These are phyloP conservation scores for Hemisphaericaspora subhashii DNA, from an alignment of 1,139 yeast genomes.

Conservation along the genomic window DNA sequence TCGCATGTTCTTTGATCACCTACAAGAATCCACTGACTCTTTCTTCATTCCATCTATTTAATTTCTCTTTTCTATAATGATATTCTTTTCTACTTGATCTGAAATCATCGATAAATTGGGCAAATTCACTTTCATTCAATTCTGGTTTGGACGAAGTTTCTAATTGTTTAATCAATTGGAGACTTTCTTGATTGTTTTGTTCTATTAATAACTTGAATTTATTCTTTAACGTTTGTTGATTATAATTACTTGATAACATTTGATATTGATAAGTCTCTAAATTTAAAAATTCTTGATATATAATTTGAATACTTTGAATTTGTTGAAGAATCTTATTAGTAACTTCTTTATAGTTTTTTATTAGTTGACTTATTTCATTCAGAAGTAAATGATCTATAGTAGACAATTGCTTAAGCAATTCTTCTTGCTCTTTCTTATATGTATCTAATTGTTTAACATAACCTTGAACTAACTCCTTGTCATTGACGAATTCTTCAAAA, in stretches of 20 bases:
- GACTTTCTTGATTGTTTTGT: conserved; percentile 25
- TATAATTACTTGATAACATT: conserved; percentile 38
- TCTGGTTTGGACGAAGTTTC: conserved; percentile 4
- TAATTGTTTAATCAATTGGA: conserved; percentile 15
- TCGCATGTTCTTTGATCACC: too few relatives aligned
- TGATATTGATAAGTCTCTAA: conserved; percentile 44
- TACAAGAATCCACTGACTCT: conserved; percentile 55
- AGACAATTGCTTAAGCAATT: conserved; percentile 18
- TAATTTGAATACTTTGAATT: conserved; percentile 24
- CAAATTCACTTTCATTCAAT: conserved; percentile 18
- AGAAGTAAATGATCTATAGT: conserved; percentile 24
- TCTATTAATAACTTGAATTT: conserved; percentile 31
- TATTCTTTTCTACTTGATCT: conserved; percentile 45
- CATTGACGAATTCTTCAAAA: conserved; percentile 27
- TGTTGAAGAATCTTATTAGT: conserved; percentile 27
- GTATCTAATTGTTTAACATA: conserved; percentile 27
- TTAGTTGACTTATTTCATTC: conserved; percentile 16
- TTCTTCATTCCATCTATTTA: conserved; percentile 65
- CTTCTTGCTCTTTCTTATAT: conserved; percentile 22
- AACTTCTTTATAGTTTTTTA: conserved; percentile 28
- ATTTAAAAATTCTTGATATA: conserved; percentile 34
- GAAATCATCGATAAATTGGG: conserved; percentile 44
- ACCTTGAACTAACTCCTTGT: conserved; percentile 32
- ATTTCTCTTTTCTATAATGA: conserved; percentile 58
- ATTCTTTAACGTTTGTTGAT: conserved; percentile 29